A percentile compares a stretch with the other conserved stretches of the same genome.
phyloP scores from a whole-genome alignment of 257 asterid genomes.

The Knoxia roxburghii region DNA sequence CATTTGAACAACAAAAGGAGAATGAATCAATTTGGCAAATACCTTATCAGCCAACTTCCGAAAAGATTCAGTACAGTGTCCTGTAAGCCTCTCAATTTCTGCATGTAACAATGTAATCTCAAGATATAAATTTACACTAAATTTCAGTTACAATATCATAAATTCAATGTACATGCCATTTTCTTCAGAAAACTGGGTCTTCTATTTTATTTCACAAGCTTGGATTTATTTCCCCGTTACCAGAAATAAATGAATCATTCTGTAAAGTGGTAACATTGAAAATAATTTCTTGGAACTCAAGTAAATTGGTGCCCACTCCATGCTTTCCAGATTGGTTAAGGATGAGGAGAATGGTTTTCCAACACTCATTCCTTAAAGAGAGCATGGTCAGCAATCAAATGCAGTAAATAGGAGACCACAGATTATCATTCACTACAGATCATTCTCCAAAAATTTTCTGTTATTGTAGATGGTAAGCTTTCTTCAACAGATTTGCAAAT shows the following conservation, averaged over 20 bases:
- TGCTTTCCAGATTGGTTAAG: background rate
- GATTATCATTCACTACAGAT: background rate
- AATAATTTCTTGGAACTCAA: background rate
- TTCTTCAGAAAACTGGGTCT: background rate
- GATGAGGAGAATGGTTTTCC: background rate
- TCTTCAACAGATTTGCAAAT: background rate
- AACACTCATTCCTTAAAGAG: background rate
- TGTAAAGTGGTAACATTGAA: too few species aligned
- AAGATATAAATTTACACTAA: background rate
- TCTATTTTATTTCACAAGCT: background rate
- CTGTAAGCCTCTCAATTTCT: constrained; percentile 36
- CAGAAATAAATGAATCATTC: too few species aligned
- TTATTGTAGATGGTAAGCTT: background rate
- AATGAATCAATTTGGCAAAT: background rate
- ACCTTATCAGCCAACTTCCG: constrained; percentile 29
- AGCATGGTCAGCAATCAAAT: background rate
- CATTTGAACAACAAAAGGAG: background rate
- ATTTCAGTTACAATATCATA: background rate
- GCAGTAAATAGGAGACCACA: background rate
- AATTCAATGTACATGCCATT: background rate
- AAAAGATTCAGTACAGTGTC: constrained; percentile 21
- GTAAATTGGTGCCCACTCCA: background rate
- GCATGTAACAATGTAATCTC: background rate
- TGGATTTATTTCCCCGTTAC: background rate
- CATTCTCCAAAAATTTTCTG: background rate